A percentile compares a stretch with the other conserved stretches of the same genome.
Conservation (phyloP, 139 green algal species). For the Diplosphaera chodatii region DNA sequence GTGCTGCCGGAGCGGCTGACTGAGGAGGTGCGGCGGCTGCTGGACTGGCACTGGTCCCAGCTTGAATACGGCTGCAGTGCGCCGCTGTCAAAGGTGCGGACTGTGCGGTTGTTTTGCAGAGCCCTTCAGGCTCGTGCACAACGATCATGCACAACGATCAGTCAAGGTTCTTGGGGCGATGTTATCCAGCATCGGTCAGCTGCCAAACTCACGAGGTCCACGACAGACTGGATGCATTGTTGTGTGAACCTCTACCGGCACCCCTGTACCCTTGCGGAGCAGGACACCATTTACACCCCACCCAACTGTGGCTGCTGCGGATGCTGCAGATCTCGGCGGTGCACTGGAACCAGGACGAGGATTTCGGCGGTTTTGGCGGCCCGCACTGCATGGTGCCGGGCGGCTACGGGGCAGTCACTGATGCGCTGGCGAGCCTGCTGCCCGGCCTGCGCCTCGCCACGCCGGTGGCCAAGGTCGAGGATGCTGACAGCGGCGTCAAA, state of each 20-base stretch:
- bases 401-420: conserved; percentile 44
- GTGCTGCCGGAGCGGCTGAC: conserved; percentile 15
- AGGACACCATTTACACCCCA: too few relatives aligned
- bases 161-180: too few relatives aligned
- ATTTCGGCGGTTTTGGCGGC: conserved; percentile 79
- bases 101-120: too few relatives aligned
- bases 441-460: conserved; percentile 37
- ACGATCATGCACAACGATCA: too few relatives aligned
- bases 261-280: too few relatives aligned
- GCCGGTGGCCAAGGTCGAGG: conserved; percentile 20
- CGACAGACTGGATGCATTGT: too few relatives aligned
- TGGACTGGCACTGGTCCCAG: conserved; percentile 84
- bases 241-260: too few relatives aligned
- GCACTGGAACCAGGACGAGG: conserved; percentile 84
- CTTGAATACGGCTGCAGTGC: conserved; percentile 85
- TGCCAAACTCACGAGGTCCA: too few relatives aligned
- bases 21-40: conserved; percentile 33
- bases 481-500: conserved; percentile 14
- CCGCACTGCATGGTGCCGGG: conserved; percentile 80
- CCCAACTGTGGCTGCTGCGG: too few relatives aligned
- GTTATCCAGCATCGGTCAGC: too few relatives aligned
- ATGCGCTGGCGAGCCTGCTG: conserved; percentile 9
- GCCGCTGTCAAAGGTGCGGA: conserved; percentile 28
- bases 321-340: conserved; percentile 43
- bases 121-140: too few relatives aligned